Evolutionary conservation across 208 protist genomes (phyloP).

Genomic region (Acanthamoeba sp.): DNA sequence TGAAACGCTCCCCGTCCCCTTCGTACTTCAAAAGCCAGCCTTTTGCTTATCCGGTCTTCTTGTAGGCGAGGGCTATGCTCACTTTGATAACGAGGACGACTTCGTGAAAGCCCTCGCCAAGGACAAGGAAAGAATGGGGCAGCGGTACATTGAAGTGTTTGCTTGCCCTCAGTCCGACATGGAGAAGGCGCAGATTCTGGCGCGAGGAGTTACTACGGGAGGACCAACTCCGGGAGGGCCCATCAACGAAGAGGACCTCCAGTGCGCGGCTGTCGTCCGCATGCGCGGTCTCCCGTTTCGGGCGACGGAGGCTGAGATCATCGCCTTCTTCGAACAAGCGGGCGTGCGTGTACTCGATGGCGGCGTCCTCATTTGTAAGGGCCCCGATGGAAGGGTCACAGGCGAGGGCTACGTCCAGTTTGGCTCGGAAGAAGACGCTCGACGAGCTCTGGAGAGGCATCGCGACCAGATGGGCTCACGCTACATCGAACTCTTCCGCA

Average conservation of each 20-base stretch:
- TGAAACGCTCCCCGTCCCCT: not conserved
- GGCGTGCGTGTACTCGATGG: not conserved
- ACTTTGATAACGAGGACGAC: conserved; percentile 3
- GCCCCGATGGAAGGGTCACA: not conserved
- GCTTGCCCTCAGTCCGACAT: conserved; percentile 28
- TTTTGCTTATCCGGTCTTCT: not conserved
- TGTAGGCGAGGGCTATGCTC: conserved; percentile 6
- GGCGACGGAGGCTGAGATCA: not conserved
- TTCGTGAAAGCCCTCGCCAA: conserved; percentile 27
- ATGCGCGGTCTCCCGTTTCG: conserved; percentile 12
- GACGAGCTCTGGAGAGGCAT: not conserved
- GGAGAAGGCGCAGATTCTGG: conserved; percentile 14
- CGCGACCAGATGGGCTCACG: conserved; percentile 41
- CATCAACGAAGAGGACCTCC: not conserved
- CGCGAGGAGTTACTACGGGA: not conserved
- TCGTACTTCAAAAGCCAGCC: too few relatives aligned
- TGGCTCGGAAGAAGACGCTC: conserved; percentile 10
- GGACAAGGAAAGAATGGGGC: conserved; percentile 52
- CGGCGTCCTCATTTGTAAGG: conserved; percentile 42
- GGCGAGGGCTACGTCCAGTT: conserved; percentile 60
- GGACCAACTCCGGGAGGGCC: too few relatives aligned
- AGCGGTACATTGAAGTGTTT: conserved; percentile 56
- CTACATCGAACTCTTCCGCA: conserved; percentile 52
- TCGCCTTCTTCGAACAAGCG: conserved; percentile 12
- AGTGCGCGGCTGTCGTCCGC: conserved; percentile 32